A percentile compares a stretch with the other conserved stretches of the same genome.
Evolutionary conservation across 2,329 filamentous ascomycete genomes (phyloP).

Genomic region (Monilinia fructigena): DNA sequence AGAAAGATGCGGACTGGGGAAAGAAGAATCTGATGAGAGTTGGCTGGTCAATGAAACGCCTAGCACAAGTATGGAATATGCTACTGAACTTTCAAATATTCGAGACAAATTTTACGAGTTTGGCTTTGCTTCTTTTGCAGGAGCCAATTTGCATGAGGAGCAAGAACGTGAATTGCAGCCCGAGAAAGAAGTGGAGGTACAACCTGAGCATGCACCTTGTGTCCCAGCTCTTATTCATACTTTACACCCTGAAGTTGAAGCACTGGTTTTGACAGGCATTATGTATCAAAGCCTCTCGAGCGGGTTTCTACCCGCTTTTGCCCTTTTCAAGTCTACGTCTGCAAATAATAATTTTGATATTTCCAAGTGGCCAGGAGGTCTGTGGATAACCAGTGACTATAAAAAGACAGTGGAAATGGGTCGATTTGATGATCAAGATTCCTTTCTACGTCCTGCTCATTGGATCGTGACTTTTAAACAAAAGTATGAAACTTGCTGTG

Average conservation of each 20-base stretch:
- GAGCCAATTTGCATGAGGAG: constrained; percentile 56
- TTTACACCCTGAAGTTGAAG: constrained; percentile 46
- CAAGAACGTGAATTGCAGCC: constrained; percentile 67
- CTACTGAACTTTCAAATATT: constrained; percentile 18
- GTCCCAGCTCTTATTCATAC: constrained; percentile 45
- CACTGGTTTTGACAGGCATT: constrained; percentile 44
- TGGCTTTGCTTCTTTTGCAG: constrained; percentile 37
- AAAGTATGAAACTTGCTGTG: constrained; percentile 23
- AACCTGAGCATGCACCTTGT: constrained; percentile 50
- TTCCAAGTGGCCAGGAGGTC: constrained; percentile 42
- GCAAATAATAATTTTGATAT: constrained; percentile 42
- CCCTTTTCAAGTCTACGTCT: constrained; percentile 44
- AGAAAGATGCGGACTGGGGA: constrained; percentile 47
- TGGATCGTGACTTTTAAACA: constrained; percentile 49
- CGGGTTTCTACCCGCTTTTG: constrained; percentile 51
- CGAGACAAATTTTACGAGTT: constrained; percentile 43
- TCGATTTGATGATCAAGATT: constrained; percentile 39
- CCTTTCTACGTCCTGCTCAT: constrained; percentile 53
- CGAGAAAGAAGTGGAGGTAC: constrained; percentile 60
- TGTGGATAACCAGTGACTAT: constrained; percentile 54
- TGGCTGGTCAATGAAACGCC: constrained; percentile 3
- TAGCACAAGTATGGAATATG: not conserved
- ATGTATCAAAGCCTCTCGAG: constrained; percentile 25
- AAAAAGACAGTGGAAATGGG: constrained; percentile 44
- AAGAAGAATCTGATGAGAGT: not conserved